A percentile compares a stretch with the other conserved stretches of the same genome.
These are phyloP conservation scores for Schizonepeta tenuifolia DNA, from an alignment of 257 asterid species.

Conservation along the genomic window DNA sequence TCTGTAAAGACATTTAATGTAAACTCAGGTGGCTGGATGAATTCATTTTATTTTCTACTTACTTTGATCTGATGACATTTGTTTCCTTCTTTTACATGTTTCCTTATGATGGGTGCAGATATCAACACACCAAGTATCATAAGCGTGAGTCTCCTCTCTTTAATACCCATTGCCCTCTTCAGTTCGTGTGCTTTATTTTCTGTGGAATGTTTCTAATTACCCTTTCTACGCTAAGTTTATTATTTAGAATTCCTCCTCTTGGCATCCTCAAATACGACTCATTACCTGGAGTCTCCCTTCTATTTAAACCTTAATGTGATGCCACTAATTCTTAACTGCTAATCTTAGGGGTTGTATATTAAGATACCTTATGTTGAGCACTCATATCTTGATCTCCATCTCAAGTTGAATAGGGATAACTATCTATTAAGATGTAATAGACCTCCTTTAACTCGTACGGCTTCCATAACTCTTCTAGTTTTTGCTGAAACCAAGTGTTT, in stretches of 20 bases:
- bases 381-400: too few species aligned
- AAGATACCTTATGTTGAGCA: too few species aligned
- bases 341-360: too few species aligned
- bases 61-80: slow-evolving; percentile 37
- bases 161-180: background rate
- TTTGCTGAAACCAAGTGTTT: too few species aligned
- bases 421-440: too few species aligned
- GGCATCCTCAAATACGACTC: too few species aligned
- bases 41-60: slow-evolving; percentile 8
- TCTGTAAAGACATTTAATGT: background rate
- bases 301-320: too few species aligned
- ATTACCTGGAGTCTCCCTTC: too few species aligned
- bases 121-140: slow-evolving; percentile 98
- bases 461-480: too few species aligned
- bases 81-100: slow-evolving; percentile 54
- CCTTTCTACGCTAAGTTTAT: background rate
- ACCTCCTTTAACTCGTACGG: too few species aligned
- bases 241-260: background rate
- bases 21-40: background rate
- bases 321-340: too few species aligned
- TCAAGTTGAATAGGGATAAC: too few species aligned
- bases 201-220: background rate
- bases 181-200: slow-evolving; percentile 8
- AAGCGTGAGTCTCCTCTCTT: slow-evolving; percentile 77
- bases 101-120: slow-evolving; percentile 59